These are phyloP conservation scores for Castanea mollissima DNA, from an alignment of 306 rosid species.

Conservation along the genomic window DNA sequence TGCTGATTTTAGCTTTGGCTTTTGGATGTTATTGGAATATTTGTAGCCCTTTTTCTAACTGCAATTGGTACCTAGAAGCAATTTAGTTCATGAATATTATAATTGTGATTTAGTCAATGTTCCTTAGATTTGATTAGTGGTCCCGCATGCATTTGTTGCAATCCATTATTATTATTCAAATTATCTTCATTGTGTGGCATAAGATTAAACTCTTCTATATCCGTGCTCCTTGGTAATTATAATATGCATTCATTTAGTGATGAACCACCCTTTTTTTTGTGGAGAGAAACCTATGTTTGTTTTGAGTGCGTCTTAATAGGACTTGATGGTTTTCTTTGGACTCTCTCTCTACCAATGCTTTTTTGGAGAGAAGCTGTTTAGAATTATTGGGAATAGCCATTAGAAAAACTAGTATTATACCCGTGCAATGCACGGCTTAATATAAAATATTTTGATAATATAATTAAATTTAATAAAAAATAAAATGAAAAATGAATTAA, in stretches of 20 bases:
- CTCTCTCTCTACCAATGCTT: too few species aligned
- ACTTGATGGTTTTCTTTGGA: too few species aligned
- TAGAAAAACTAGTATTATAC: too few species aligned
- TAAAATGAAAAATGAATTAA: too few species aligned
- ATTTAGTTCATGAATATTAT: neutral
- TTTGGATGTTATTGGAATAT: conserved; percentile 15
- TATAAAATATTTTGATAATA: too few species aligned
- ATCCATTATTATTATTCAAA: neutral
- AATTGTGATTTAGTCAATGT: neutral
- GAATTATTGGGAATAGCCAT: too few species aligned
- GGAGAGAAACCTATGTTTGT: neutral
- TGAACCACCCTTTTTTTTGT: too few species aligned
- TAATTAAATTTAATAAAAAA: too few species aligned
- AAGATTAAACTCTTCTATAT: neutral
- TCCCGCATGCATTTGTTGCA: neutral
- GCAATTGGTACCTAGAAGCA: neutral
- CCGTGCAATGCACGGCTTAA: too few species aligned
- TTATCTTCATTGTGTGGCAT: neutral
- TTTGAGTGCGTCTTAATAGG: neutral
- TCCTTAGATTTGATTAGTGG: neutral
- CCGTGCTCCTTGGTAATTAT: neutral
- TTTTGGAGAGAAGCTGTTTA: too few species aligned
- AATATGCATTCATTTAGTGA: neutral
- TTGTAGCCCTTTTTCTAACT: conserved; percentile 4
- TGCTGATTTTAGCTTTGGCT: conserved; percentile 15